These are phyloP conservation scores for Alternaria panax DNA, from an alignment of 2,329 filamentous ascomycete species.

Conservation along the genomic window DNA sequence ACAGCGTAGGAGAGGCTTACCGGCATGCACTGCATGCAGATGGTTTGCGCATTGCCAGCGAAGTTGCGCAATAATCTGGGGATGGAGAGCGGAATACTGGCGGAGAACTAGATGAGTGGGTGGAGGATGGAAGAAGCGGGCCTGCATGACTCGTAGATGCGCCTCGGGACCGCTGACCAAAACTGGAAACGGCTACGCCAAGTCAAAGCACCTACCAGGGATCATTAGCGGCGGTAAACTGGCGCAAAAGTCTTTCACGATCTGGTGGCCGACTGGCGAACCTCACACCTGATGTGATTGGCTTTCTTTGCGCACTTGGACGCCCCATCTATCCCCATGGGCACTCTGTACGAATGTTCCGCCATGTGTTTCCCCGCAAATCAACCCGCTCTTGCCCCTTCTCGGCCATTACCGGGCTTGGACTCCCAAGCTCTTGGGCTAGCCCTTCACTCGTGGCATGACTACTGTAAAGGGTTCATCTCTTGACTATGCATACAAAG, in stretches of 20 bases:
- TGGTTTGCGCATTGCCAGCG: slow-evolving; percentile 32
- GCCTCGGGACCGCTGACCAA: slow-evolving; percentile 1
- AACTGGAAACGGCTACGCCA: slow-evolving; percentile 9
- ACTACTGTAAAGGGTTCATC: slow-evolving; percentile 2
- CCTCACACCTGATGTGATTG: slow-evolving; percentile 19
- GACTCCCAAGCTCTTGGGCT: slow-evolving; percentile 21
- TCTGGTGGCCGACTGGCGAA: slow-evolving; percentile 6
- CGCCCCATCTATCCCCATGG: slow-evolving; percentile 30
- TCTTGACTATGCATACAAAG: background rate
- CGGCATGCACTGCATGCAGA: slow-evolving; percentile 33
- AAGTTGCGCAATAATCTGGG: slow-evolving; percentile 14
- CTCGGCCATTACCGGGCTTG: slow-evolving; percentile 20
- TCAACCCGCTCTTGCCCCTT: slow-evolving; percentile 18
- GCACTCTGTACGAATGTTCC: slow-evolving; percentile 12
- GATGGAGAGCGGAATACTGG: slow-evolving; percentile 26
- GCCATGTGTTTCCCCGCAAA: slow-evolving; percentile 31
- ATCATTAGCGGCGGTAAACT: slow-evolving; percentile 29
- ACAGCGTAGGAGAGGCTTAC: slow-evolving; percentile 18
- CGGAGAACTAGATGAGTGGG: background rate
- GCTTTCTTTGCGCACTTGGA: slow-evolving; percentile 7
- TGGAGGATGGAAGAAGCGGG: background rate
- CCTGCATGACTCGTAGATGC: slow-evolving; percentile 7
- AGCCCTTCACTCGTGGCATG: slow-evolving; percentile 14
- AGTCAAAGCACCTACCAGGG: background rate
- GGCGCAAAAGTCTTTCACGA: slow-evolving; percentile 25